Base-by-base conservation (phyloP, 176 grass and related monocot species). In the Rhipidocladum racemiflorum region DNA sequence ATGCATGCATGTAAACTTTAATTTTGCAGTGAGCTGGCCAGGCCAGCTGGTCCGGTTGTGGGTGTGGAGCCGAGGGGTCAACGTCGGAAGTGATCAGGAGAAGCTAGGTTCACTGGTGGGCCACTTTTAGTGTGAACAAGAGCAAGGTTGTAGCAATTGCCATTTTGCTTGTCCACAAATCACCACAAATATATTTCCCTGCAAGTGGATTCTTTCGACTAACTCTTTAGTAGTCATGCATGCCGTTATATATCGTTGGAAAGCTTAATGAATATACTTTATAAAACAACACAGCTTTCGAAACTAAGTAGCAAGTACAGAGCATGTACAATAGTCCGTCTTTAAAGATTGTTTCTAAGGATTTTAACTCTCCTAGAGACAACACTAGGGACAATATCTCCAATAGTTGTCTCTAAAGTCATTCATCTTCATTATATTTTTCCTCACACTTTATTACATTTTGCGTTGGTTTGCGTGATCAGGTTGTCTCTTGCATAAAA, bases 11-110 rank as follows among this genome's bases (percentile, higher is more conserved):
- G 69, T 68, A 74, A 53, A 75, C 5, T 76, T 69, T 63, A 89
- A 16, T 34, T 60, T 50, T 74, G 51, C 50, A 88, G 75, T 23
- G 74, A 88, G 49, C 42, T 82, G 54, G 24, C 64, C n/a, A n/a
- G n/a, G n/a, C n/a, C 72, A 71, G 35, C 23, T 50, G 4, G 40
- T 69, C 28, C 16, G 0, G 54, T 46, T 69, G 36, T 46, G 40
- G 12, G 57, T 64, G 9, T 46, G 24, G 55, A 35, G 44, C 27
- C 36, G 62, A 76, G 14, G 62, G 55, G 15, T 64, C 56, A 57
- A 64, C 21, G 8, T 53, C 28, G 12, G 5, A 64, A 54, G 59
- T 64, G 44, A 85, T 69, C 15, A 62, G 53, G 7, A 62, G 51
- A 55, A 69, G 64, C 21, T 80, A 80, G 21, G 32, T 15, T 68